Conservation (phyloP, 257 asterid species). For the Solanum phureja region DNA sequence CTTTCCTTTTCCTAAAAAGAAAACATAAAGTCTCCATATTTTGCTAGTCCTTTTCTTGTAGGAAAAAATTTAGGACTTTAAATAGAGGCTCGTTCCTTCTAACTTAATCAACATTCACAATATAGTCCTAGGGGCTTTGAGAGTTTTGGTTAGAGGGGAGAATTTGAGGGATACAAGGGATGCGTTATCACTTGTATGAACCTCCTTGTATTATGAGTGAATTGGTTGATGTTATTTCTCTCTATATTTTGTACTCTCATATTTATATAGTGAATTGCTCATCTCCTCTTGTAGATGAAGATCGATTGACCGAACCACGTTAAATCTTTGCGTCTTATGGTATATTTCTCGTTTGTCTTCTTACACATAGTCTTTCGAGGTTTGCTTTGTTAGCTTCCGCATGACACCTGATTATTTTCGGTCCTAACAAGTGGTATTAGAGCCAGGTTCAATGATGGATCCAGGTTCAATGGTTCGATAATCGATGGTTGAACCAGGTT, state of each 20-base stretch:
- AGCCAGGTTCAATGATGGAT: too few relatives aligned
- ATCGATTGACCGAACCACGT: too few relatives aligned
- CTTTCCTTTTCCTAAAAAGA: neutral
- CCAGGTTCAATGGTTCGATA: too few relatives aligned
- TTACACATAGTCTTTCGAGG: neutral
- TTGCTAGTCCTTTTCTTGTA: neutral
- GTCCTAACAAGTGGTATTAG: too few relatives aligned
- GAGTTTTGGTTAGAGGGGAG: neutral
- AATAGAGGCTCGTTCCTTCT: neutral
- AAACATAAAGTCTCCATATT: too few relatives aligned
- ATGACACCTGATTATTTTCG: neutral
- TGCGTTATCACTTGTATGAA: neutral
- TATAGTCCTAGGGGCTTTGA: neutral
- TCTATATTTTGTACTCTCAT: neutral
- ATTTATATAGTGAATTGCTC: too few relatives aligned
- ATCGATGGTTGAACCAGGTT: too few relatives aligned
- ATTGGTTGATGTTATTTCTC: neutral
- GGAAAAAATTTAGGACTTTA: neutral
- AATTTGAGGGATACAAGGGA: neutral
- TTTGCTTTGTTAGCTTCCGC: neutral
- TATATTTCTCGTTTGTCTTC: neutral
- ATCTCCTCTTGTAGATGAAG: too few relatives aligned
- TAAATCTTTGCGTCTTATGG: too few relatives aligned
- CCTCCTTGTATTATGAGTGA: neutral
- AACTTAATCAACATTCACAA: too few relatives aligned